Evolutionary conservation across 805 yeast genomes (phyloP), one percentile per base, ranked within the genome.

Genomic region (Sugiyamaella floridensis): DNA sequence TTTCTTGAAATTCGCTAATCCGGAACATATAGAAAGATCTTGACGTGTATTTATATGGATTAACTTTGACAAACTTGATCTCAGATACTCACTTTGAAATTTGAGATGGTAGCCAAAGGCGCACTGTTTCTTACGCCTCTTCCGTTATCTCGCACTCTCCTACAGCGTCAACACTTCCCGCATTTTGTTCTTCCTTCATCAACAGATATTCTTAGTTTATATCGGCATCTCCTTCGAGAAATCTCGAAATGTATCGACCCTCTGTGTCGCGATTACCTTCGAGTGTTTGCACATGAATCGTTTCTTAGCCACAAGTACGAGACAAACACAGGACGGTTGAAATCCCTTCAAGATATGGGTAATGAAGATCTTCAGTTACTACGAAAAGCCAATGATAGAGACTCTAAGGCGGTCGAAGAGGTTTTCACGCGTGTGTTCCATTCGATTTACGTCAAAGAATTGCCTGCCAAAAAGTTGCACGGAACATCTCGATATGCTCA

Each of bases 301-400:
- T 61, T 62, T 47, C 45, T 51, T 7, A 54, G 58, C 3, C 53
- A 43, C 50, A 60, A 54, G 43, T 62, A 58, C 48, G 59, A 57
- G 32, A 53, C 58, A n/a, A 50, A 53, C 34, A 40, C 42, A 9
- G 9, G 12, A 2, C 48, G 51, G 19, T 45, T 63, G 6, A 15
- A 43, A 15, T 59, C 57, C 1, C 55, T 63, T 34, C 28, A 52
- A 2, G 22, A 45, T 11, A 37, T 34, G 4, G 65, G 60, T 1
- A 19, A 28, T 26, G 49, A 42, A 2, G 56, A 57, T n/a, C 37
- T 55, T 34, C 43, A 37, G 32, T 16, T 45, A 4, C 45, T 63
- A 11, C 12, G 32, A 16, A 19, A 12, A 9, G 58, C 65, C 8
- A 56, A 47, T 19, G 11, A 40, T 10, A 14, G 19, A 10, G 37